Conservation (phyloP, 805 yeast species). For the Teunomyces lycoperdinae region DNA sequence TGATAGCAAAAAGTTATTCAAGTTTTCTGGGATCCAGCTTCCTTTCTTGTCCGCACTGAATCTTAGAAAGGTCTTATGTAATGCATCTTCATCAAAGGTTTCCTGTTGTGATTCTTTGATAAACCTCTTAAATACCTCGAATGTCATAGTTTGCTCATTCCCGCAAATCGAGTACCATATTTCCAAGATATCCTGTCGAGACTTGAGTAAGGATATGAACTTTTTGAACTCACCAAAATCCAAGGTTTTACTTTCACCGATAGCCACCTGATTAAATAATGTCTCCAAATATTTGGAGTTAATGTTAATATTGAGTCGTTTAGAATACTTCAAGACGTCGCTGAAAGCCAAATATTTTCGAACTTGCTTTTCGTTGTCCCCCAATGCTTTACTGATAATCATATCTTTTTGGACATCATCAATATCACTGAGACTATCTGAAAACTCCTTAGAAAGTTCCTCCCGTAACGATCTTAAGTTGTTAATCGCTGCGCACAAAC, state of each 20-base stretch:
- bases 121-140: conserved; percentile 35
- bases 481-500: conserved; percentile 54
- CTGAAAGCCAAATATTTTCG: conserved; percentile 50
- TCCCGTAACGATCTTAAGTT: conserved; percentile 63
- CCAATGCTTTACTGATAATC: conserved; percentile 21
- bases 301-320: conserved; percentile 69
- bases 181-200: conserved; percentile 55
- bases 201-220: conserved; percentile 67
- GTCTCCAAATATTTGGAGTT: conserved; percentile 47
- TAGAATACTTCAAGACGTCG: conserved; percentile 65
- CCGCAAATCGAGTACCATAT: conserved; percentile 45
- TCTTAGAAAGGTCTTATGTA: conserved; percentile 28
- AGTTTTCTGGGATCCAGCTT: conserved; percentile 20
- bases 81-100: conserved; percentile 19
- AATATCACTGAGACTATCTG: conserved; percentile 36
- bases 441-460: conserved; percentile 52
- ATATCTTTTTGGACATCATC: conserved; percentile 26
- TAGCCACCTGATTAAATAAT: conserved; percentile 49
- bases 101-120: conserved; percentile 50
- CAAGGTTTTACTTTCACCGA: conserved; percentile 32
- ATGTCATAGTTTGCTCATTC: conserved; percentile 16
- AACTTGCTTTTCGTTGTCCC: conserved; percentile 14
- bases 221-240: conserved; percentile 71
- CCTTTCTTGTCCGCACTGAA: conserved; percentile 18
- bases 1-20: conserved; percentile 30